These are phyloP conservation scores for Trichoderma oligosporum DNA, from an alignment of 2,329 filamentous ascomycete genomes.

Conservation along the genomic window DNA sequence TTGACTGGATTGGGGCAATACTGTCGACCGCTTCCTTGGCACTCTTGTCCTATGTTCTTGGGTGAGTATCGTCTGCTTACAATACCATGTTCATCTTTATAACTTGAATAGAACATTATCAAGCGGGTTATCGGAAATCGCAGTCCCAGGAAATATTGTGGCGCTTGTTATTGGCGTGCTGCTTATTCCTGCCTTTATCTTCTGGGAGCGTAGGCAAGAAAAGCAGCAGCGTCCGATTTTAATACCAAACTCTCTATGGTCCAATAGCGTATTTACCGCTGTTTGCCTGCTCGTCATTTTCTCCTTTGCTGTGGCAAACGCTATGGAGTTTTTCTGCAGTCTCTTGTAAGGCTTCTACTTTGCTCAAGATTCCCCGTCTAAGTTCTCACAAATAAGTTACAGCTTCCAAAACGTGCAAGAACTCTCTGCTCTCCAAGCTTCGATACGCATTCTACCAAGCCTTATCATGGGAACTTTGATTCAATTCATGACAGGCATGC, in stretches of 20 bases:
- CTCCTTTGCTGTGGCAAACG: constrained; percentile 40
- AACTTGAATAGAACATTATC: background rate
- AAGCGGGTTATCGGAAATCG: background rate
- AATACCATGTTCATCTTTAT: constrained; percentile 1
- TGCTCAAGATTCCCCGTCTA: constrained; percentile 22
- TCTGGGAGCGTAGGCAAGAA: constrained; percentile 21
- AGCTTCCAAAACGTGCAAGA: constrained; percentile 49
- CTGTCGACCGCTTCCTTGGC: constrained; percentile 45
- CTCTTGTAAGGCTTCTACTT: constrained; percentile 7
- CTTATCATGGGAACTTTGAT: constrained; percentile 41
- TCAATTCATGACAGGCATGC: constrained; percentile 42
- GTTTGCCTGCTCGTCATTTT: constrained; percentile 47
- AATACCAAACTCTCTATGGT: constrained; percentile 57
- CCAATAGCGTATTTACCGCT: constrained; percentile 48
- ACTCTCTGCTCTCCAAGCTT: constrained; percentile 43
- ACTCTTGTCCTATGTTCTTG: constrained; percentile 50
- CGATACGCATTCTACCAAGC: constrained; percentile 46
- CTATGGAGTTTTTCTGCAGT: constrained; percentile 38
- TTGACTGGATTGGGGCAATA: constrained; percentile 51
- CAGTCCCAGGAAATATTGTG: constrained; percentile 13
- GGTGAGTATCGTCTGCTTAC: constrained; percentile 38
- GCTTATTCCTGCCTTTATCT: constrained; percentile 18
- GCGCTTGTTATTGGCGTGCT: constrained; percentile 8
- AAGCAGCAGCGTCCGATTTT: constrained; percentile 17
- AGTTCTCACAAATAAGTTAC: constrained; percentile 25